These are phyloP conservation scores for Aeminium ludgeri DNA, from an alignment of 495 filamentous ascomycete genomes.

Conservation along the genomic window DNA sequence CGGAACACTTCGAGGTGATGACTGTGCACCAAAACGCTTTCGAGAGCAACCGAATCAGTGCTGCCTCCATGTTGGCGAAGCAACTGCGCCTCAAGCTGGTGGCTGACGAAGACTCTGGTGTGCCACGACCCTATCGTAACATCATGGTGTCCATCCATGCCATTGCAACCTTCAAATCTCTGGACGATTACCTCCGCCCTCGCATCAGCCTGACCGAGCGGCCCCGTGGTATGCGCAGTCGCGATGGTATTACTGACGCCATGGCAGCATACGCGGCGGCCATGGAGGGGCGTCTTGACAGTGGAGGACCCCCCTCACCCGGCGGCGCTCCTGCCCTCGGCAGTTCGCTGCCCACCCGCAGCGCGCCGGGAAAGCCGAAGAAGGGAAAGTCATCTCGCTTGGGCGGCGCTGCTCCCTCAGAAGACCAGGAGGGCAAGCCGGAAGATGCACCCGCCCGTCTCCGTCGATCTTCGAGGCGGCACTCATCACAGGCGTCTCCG, in stretches of 20 bases:
- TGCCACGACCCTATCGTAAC: conserved; percentile 68
- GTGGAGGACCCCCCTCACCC: conserved; percentile 1
- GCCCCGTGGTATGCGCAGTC: conserved; percentile 45
- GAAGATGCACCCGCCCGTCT: conserved; percentile 4
- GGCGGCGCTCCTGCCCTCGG: conserved; percentile 4
- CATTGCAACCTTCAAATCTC: conserved; percentile 90
- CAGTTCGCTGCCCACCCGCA: conserved; percentile 15
- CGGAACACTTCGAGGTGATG: conserved; percentile 94
- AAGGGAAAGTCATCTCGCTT: conserved; percentile 22
- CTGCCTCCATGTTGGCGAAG: conserved; percentile 89
- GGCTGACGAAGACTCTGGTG: conserved; percentile 78
- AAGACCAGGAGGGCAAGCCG: not conserved
- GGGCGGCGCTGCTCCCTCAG: conserved; percentile 1
- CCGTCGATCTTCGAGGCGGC: conserved; percentile 26
- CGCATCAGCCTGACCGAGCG: conserved; percentile 73
- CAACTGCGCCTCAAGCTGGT: conserved; percentile 80
- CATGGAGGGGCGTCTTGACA: conserved; percentile 24
- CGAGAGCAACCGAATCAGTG: conserved; percentile 81
- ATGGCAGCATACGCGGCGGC: conserved; percentile 70
- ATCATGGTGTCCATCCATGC: conserved; percentile 98
- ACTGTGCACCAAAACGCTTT: conserved; percentile 88
- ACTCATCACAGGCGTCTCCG: conserved; percentile 29
- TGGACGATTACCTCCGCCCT: conserved; percentile 91
- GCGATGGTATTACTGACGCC: conserved; percentile 50
- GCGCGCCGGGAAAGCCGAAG: conserved; percentile 6